Conservation (phyloP, 164 flowering plant genomes). For the Aristolochia californica region DNA sequence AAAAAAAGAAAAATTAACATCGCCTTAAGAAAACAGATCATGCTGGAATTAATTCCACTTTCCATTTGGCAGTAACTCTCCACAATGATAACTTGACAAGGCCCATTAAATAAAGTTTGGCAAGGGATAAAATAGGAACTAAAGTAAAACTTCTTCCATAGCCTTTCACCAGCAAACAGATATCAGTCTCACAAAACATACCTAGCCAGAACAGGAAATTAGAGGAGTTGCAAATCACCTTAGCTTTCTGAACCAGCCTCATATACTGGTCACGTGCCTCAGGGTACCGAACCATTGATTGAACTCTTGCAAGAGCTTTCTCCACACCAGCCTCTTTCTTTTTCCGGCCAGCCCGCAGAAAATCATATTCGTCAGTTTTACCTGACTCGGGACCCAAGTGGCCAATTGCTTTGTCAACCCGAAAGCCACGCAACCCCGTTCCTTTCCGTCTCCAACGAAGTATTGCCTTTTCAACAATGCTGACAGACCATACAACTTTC, state of each 20-base stretch:
- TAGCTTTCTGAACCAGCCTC: conserved; percentile 39
- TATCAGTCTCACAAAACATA: too few species aligned
- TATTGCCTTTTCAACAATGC: conserved; percentile 81
- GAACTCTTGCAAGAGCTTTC: conserved; percentile 66
- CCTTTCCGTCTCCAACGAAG: conserved; percentile 86
- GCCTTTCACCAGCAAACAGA: too few species aligned
- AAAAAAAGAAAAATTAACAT: too few species aligned
- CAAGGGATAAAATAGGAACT: too few species aligned
- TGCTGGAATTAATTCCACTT: too few species aligned
- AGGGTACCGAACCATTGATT: conserved; percentile 72
- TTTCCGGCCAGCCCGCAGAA: conserved; percentile 49
- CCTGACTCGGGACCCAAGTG: conserved; percentile 15
- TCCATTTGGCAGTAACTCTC: too few species aligned
- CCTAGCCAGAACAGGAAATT: not conserved
- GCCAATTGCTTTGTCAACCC: conserved; percentile 16
- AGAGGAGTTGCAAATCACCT: conserved; percentile 25
- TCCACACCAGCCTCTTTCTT: conserved; percentile 52
- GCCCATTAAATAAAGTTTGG: not conserved
- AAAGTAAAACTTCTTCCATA: too few species aligned
- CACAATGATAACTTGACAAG: not conserved
- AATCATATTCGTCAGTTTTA: conserved; percentile 68
- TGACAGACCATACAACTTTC: conserved; percentile 62
- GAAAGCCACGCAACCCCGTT: conserved; percentile 66
- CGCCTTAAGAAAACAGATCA: too few species aligned
- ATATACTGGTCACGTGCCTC: conserved; percentile 81